Evolutionary conservation across 2,329 filamentous ascomycete species (phyloP), one percentile per base, ranked within the genome.

Genomic region (Sclerotinia trifoliorum): DNA sequence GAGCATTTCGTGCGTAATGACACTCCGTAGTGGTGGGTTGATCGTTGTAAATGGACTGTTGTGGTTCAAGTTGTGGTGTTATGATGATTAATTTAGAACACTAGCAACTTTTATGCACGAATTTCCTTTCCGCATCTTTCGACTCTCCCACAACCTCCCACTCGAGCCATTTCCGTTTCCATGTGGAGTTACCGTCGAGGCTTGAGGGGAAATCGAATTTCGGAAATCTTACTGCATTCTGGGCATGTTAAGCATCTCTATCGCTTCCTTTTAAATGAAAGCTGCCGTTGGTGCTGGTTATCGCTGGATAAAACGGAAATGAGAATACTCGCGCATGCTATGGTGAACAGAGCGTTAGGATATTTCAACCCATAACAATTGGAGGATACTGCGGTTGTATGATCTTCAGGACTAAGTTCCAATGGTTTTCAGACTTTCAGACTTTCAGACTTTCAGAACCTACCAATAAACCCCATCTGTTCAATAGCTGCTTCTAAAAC

Each of bases 381-480:
- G 24, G 46, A 48, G 8, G 48, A n/a, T 24, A 13, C 48, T 51
- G 48, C 48, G 48, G 48, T 51, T 51, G 48, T 24, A 51, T 51
- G 48, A 51, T 51, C 48, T 51, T n/a, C 48, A 49, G 48, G 21
- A 51, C 48, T 49, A 24, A 49, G 21, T 17, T 55, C 29, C 29
- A 35, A 29, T 55, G 52, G 52, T 5, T 42, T 42, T 42, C 13
- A 42, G 39, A 42, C 39, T 42, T 42, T 11, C 35, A 39, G 35
- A 35, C 35, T 32, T 32, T 32, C 32, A 32, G 32, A 35, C 51
- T 29, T 11, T 54, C 17, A 55, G 26, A 35, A 21, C 52, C 17
- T 55, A 55, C 52, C 52, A 55, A 55, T 55, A 55, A 55, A 21
- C 26, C 52, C 29, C 52, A 55, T 35, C 29, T 55, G 52, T 55